phyloP scores from a whole-genome alignment of 345 rosid species.

The Eucalyptus guilfoylei region DNA sequence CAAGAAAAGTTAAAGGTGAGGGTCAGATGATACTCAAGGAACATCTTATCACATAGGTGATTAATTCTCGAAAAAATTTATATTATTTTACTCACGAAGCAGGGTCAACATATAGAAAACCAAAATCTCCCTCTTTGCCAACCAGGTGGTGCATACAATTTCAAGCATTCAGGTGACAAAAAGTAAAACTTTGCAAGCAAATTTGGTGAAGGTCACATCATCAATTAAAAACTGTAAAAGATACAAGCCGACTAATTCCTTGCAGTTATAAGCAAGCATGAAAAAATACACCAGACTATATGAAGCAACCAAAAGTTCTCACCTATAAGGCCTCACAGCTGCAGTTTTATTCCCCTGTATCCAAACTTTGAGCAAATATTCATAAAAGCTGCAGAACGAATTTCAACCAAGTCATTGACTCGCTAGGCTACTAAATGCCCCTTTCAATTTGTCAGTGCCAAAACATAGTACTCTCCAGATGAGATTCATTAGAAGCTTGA shows the following conservation, averaged over 20 bases:
- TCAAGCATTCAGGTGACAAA: neutral
- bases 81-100: neutral
- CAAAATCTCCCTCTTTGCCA: neutral
- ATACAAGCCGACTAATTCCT: neutral
- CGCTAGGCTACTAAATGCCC: neutral
- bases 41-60: neutral
- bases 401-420: neutral
- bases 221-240: neutral
- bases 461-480: neutral
- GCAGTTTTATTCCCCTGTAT: conserved; percentile 91
- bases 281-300: neutral
- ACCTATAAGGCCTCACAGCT: conserved; percentile 71
- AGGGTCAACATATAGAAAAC: neutral
- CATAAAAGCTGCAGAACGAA: conserved; percentile 67
- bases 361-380: conserved; percentile 98
- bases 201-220: neutral
- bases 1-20: neutral
- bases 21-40: neutral
- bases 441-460: neutral
- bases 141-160: neutral
- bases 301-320: neutral
- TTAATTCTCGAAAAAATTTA: neutral
- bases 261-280: neutral
- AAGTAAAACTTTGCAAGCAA: neutral
- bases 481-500: neutral